Base-by-base conservation (phyloP, 495 filamentous ascomycete genomes). In the Podospora conica region DNA sequence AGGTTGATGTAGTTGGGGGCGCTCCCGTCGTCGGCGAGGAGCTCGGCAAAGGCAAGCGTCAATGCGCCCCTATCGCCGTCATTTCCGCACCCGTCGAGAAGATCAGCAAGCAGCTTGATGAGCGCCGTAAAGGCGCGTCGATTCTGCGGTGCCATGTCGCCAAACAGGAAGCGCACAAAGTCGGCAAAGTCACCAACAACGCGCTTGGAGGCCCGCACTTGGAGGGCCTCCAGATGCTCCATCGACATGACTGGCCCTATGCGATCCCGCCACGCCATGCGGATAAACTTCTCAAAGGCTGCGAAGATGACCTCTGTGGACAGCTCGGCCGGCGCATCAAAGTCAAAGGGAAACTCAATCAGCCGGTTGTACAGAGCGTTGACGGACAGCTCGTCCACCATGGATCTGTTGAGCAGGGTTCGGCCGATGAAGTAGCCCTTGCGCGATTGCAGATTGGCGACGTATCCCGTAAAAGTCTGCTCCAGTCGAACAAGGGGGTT, bases 281-380 rank as follows among this genome's bases (percentile, higher is more conserved):
- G 87, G 71, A 97, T 82, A 67, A 97, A 98, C 66, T 95, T 97
- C 70, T 96, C 93, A 71, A 98, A 98, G 1, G 94, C 91, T 20
- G 89, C 88, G 70, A 97, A 96, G 10, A 97, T 82, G n/a, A 94
- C 88, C 73, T 97, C 93, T 22, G 96, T 86, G 12, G 90, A 83
- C 3, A 90, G 84, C 65, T 96, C 90, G 1, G 87, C 85, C 4
- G 90, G 86, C 12, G 87, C 80, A 60, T 96, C 87, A 54, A 90
- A 79, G 66, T 88, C 90, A 59, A 83, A 87, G 0, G 92, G 90
- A 68, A 91, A 87, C 75, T 96, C 92, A 53, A 96, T 83, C 29
- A 97, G 82, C 31, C 85, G 81, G 70, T 96, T 97, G 78, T 96
- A 97, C n/a, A 97, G 81, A 68, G 96, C 92, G 73, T 96, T 96